A percentile compares a stretch with the other conserved stretches of the same genome.
phyloP scores from a whole-genome alignment of 495 filamentous ascomycete genomes.

The Astrothelium subdiscretum region DNA sequence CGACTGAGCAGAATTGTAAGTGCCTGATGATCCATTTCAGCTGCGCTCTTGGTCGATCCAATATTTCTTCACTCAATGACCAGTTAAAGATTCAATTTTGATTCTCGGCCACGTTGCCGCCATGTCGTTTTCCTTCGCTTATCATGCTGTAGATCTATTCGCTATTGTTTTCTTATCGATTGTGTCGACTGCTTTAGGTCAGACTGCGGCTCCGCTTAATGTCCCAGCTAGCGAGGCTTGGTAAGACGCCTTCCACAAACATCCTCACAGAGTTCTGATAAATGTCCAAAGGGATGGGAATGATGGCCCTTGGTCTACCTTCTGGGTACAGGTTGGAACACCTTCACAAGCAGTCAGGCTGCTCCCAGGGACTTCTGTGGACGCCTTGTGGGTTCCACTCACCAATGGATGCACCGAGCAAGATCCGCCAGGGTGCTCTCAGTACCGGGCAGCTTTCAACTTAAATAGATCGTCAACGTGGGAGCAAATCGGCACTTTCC shows the following conservation, averaged over 20 bases:
- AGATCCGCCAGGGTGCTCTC: slow-evolving; percentile 20
- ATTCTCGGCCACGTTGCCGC: background rate
- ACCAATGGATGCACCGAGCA: slow-evolving; percentile 25
- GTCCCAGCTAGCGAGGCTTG: background rate
- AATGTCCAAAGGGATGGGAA: slow-evolving; percentile 2
- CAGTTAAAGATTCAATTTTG: background rate
- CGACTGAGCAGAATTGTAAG: background rate
- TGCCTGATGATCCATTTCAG: background rate
- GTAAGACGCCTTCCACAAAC: background rate
- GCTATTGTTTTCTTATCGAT: background rate
- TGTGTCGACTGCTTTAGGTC: background rate
- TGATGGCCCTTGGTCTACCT: slow-evolving; percentile 27
- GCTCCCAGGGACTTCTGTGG: slow-evolving; percentile 18
- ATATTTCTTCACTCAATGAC: background rate
- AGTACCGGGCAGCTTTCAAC: slow-evolving; percentile 22
- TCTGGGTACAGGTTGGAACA: slow-evolving; percentile 27
- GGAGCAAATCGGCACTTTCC: slow-evolving; percentile 14
- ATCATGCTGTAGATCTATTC: background rate
- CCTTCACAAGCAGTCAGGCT: slow-evolving; percentile 25
- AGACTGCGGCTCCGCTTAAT: background rate
- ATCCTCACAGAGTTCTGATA: background rate
- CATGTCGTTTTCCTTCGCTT: background rate
- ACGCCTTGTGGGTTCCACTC: slow-evolving; percentile 23
- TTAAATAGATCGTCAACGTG: slow-evolving; percentile 18
- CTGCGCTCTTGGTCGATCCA: background rate